phyloP scores from a whole-genome alignment of 768 basidiomycete species.

The Auriculariales sp. region DNA sequence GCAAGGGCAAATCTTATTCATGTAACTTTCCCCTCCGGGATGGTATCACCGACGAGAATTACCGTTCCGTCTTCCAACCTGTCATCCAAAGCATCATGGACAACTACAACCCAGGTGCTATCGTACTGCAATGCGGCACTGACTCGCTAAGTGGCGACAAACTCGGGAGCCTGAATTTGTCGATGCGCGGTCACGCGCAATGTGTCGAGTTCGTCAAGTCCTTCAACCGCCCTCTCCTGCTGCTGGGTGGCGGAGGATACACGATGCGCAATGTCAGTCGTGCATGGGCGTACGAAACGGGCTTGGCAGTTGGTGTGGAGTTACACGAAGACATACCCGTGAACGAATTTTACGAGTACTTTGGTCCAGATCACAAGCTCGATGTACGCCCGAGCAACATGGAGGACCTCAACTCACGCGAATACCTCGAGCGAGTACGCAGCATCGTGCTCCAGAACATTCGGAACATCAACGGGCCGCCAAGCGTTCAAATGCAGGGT shows the following conservation, averaged over 20 bases:
- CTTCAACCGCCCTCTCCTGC: slow-evolving; percentile 83
- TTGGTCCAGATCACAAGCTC: slow-evolving; percentile 92
- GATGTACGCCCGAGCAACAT: slow-evolving; percentile 92
- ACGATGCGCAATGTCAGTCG: slow-evolving; percentile 96
- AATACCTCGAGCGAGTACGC: slow-evolving; percentile 88
- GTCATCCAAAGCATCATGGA: slow-evolving; percentile 92
- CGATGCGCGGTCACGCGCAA: slow-evolving; percentile 95
- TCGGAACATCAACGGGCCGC: slow-evolving; percentile 72
- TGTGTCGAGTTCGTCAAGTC: slow-evolving; percentile 96
- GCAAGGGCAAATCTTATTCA: slow-evolving; percentile 88
- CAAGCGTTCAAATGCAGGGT: slow-evolving; percentile 88
- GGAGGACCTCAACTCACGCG: slow-evolving; percentile 85
- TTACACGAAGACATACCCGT: slow-evolving; percentile 90
- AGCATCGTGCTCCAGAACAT: slow-evolving; percentile 86
- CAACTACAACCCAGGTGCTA: slow-evolving; percentile 83
- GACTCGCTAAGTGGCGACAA: slow-evolving; percentile 96
- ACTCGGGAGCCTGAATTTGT: slow-evolving; percentile 88
- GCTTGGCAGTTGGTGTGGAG: slow-evolving; percentile 93
- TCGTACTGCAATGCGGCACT: slow-evolving; percentile 94
- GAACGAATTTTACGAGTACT: slow-evolving; percentile 99
- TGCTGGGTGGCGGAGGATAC: slow-evolving; percentile 95
- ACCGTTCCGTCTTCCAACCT: slow-evolving; percentile 89
- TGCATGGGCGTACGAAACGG: slow-evolving; percentile 97
- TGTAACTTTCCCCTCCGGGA: slow-evolving; percentile 92
- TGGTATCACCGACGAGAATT: slow-evolving; percentile 89